Evolutionary conservation across 805 yeast species (phyloP).

Genomic region (Spathaspora boniae): DNA sequence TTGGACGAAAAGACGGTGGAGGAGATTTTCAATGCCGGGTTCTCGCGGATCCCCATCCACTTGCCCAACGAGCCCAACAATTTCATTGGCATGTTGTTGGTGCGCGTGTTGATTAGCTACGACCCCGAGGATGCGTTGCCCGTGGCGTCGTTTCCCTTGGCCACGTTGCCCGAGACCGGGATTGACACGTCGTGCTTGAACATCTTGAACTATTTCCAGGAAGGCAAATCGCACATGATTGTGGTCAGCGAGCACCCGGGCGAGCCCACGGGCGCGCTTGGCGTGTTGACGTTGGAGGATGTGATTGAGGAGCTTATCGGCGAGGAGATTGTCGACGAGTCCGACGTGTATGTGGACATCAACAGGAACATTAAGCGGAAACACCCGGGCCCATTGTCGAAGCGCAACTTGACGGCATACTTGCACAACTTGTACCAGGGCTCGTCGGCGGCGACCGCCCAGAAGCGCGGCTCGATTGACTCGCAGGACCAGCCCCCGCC

Average conservation of each 20-base stretch:
- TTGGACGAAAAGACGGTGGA: slow-evolving; percentile 83
- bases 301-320: slow-evolving; percentile 98
- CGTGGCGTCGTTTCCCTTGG: slow-evolving; percentile 89
- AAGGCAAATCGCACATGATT: slow-evolving; percentile 97
- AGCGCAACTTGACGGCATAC: slow-evolving; percentile 65
- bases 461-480: slow-evolving; percentile 44
- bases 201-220: slow-evolving; percentile 93
- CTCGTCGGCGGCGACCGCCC: slow-evolving; percentile 19
- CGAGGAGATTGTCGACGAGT: slow-evolving; percentile 95
- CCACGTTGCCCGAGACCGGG: slow-evolving; percentile 92
- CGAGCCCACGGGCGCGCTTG: slow-evolving; percentile 74
- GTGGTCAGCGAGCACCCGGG: slow-evolving; percentile 88
- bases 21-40: slow-evolving; percentile 89
- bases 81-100: slow-evolving; percentile 92
- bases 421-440: slow-evolving; percentile 56
- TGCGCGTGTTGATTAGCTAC: slow-evolving; percentile 86
- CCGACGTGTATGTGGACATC: slow-evolving; percentile 89
- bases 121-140: slow-evolving; percentile 96
- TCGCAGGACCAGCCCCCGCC: slow-evolving; percentile 8
- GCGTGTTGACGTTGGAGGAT: slow-evolving; percentile 91
- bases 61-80: slow-evolving; percentile 84
- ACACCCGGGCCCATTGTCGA: slow-evolving; percentile 72
- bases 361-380: slow-evolving; percentile 79
- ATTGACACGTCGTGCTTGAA: slow-evolving; percentile 90
- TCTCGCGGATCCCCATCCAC: slow-evolving; percentile 91